Conservation (phyloP, 192 early-diverging fungal genomes). For the Diversispora eburnea region DNA sequence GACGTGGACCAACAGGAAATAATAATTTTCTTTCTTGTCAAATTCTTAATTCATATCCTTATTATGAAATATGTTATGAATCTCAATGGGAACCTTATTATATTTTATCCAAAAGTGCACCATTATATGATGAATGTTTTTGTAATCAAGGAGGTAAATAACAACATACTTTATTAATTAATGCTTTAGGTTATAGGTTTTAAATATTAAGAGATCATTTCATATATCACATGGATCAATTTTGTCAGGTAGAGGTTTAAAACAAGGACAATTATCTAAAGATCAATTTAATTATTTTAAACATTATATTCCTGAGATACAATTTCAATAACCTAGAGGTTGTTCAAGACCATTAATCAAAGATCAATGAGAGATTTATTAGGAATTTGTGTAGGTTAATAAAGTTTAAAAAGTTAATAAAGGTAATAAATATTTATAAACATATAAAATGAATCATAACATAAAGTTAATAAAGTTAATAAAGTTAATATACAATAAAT, state of each 20-base stretch:
- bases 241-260: conserved; percentile 48
- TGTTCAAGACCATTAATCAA: conserved; percentile 44
- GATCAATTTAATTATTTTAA: conserved; percentile 46
- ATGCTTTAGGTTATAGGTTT: conserved; percentile 46
- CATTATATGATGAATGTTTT: conserved; percentile 53
- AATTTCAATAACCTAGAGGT: conserved; percentile 50
- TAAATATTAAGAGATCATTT: conserved; percentile 43
- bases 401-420: background rate
- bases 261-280: conserved; percentile 34
- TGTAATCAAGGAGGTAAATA: conserved; percentile 56
- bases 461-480: background rate
- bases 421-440: no score
- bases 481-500: no score
- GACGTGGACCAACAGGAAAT: conserved; percentile 50
- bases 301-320: conserved; percentile 42
- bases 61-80: conserved; percentile 54
- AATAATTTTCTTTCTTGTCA: conserved; percentile 34
- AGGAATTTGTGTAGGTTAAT: conserved; percentile 32
- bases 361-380: conserved; percentile 41
- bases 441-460: no score
- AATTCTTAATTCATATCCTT: conserved; percentile 18
- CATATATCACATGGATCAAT: conserved; percentile 50
- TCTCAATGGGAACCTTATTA: conserved; percentile 61
- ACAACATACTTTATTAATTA: conserved; percentile 48
- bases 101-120: conserved; percentile 36